These are phyloP conservation scores for Geranium rotundifolium DNA, from an alignment of 345 rosid species.

Conservation along the genomic window DNA sequence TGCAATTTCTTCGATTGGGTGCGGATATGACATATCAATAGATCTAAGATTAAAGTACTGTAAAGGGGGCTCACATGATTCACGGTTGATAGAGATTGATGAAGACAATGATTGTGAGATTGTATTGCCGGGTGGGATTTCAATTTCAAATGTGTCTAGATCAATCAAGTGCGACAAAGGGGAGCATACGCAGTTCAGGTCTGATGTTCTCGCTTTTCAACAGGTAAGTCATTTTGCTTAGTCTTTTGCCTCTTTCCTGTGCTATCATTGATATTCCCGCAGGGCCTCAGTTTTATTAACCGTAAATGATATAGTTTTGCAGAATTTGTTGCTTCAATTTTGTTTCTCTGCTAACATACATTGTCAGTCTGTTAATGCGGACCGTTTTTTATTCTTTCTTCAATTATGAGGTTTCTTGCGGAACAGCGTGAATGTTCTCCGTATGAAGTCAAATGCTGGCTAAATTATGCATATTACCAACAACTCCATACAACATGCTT, in stretches of 20 bases:
- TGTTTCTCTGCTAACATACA: too few species aligned
- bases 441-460: not conserved
- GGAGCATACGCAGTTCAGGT: constrained; percentile 70
- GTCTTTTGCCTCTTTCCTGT: too few species aligned
- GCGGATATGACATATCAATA: constrained; percentile 68
- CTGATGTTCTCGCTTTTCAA: constrained; percentile 80
- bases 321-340: not conserved
- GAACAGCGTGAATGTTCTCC: not conserved
- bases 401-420: constrained; percentile 1
- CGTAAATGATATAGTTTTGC: not conserved
- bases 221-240: constrained; percentile 36
- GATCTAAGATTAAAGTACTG: constrained; percentile 74
- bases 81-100: constrained; percentile 58
- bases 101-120: constrained; percentile 46
- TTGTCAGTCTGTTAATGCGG: too few species aligned
- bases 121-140: constrained; percentile 75
- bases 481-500: not conserved
- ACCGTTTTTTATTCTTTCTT: not conserved
- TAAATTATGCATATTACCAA: not conserved
- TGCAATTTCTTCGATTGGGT: constrained; percentile 78
- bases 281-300: not conserved
- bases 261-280: not conserved
- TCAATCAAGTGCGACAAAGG: constrained; percentile 93
- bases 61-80: constrained; percentile 47
- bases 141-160: constrained; percentile 61